Percentiles rank a stretch among this genome's conserved stretches.
Evolutionary conservation across 768 basidiomycete genomes (phyloP).

Genomic region (Kwoniella dendrophila): DNA sequence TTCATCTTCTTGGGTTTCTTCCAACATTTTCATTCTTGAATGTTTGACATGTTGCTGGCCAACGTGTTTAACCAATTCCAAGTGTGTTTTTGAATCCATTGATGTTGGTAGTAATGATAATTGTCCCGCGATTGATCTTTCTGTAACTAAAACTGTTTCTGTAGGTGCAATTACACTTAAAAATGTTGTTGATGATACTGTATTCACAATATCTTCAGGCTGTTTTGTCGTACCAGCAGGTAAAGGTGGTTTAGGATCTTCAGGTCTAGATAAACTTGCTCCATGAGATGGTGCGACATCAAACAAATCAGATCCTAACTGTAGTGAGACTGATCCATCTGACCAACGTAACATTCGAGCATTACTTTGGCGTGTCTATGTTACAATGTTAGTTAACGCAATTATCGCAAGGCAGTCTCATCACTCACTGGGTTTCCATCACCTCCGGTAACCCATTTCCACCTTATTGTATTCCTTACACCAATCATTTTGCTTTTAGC

Average conservation of each 20-base stretch:
- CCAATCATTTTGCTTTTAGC: constrained; percentile 75
- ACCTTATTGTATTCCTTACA: constrained; percentile 91
- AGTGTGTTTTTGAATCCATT: constrained; percentile 46
- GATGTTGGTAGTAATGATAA: constrained; percentile 43
- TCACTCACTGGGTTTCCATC: constrained; percentile 72
- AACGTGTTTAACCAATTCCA: constrained; percentile 44
- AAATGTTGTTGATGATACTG: constrained; percentile 26
- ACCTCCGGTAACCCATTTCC: constrained; percentile 86
- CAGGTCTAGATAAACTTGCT: constrained; percentile 23
- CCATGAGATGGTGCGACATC: constrained; percentile 63
- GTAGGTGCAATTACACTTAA: constrained; percentile 28
- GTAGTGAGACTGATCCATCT: constrained; percentile 85
- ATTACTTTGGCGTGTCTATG: constrained; percentile 81
- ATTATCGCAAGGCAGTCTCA: neutral
- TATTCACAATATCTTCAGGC: constrained; percentile 9
- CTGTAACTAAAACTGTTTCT: constrained; percentile 43
- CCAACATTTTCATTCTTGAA: constrained; percentile 41
- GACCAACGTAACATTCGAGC: constrained; percentile 92
- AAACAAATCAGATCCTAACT: constrained; percentile 90
- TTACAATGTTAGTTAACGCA: neutral
- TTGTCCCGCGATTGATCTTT: constrained; percentile 49
- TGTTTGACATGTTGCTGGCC: constrained; percentile 51
- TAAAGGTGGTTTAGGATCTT: constrained; percentile 21
- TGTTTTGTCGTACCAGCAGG: constrained; percentile 4
- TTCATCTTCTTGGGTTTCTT: constrained; percentile 32